Conservation (phyloP, 2,329 filamentous ascomycete genomes). For the Paecilomyces variotii region DNA sequence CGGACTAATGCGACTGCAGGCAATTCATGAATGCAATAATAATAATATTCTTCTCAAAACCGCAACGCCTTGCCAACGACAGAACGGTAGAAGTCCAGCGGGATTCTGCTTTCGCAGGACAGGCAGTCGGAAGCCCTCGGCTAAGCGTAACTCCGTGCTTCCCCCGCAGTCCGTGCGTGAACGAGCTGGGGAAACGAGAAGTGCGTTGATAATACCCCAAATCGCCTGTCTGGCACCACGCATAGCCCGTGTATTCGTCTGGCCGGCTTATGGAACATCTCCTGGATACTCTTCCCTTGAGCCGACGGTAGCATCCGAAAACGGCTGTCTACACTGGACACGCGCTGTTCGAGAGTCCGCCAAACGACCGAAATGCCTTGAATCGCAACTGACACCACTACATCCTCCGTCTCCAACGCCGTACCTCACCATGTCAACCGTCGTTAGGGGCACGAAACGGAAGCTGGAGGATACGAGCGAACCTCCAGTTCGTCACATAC, state of each 20-base stretch:
- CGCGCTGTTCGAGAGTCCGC: neutral
- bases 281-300: neutral
- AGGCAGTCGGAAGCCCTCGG: neutral
- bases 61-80: neutral
- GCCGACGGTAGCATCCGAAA: neutral
- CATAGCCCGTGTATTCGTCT: neutral
- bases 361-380: neutral
- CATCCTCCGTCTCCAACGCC: neutral
- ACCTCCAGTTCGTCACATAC: slow-evolving; percentile 10
- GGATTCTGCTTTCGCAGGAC: neutral
- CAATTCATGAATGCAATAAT: neutral
- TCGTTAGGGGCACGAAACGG: slow-evolving; percentile 24
- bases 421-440: slow-evolving; percentile 19
- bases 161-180: neutral
- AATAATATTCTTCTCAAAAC: neutral
- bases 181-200: neutral
- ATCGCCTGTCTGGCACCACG: neutral
- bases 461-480: slow-evolving; percentile 20
- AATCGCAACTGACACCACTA: neutral
- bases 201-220: neutral
- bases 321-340: neutral
- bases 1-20: neutral
- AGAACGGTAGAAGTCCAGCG: neutral
- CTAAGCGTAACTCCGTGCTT: neutral
- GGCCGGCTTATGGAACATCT: neutral